Evolutionary conservation across 1,284 basidiomycete species (phyloP), one percentile per base, ranked within the genome.

Genomic region (Phenoliferia sp.): DNA sequence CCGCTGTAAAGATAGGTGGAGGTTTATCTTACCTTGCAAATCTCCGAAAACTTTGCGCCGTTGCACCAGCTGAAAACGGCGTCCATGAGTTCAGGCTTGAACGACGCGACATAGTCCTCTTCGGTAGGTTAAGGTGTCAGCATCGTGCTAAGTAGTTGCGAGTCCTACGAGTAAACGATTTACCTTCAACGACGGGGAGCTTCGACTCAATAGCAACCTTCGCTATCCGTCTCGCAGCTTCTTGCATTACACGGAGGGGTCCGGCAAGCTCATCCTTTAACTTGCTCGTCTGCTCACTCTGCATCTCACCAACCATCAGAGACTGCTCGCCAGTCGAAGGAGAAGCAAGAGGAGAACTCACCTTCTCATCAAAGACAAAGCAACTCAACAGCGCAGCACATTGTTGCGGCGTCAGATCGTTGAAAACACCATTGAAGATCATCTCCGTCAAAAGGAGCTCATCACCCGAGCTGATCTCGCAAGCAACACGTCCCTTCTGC

Each of bases 41-140:
- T 94, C 50, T 99, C 94, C 0, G 90, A 83, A 80, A 99, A 99
- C 36, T 91, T 91, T n/a, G 92, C 90, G 1, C 96, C 96, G 36
- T 92, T 87, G 81, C 95, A 99, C 96, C 96, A 99, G 74, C 94
- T 90, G 66, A 94, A 84, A 28, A 99, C 95, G 5, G 90, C 90
- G 74, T 98, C 95, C 92, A 98, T 98, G 67, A 99, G 86, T 77
- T 98, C 95, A 33, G 97, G 92, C 80, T 97, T 97, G 87, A 99
- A 99, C 22, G 88, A 90, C 66, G 87, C 84, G 2, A 99, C 92
- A 78, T 99, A 99, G 71, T 97, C 92, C 66, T 97, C 72, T 71
- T n/a, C n/a, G n/a, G 58, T 22, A 31, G 17, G 28, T 26, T n/a
- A 59, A 35, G 29, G n/a, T 7, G n/a, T 17, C 31, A 34, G 15